These are phyloP conservation scores for Mallotus japonicus DNA, from an alignment of 441 rosid genomes.

Conservation along the genomic window DNA sequence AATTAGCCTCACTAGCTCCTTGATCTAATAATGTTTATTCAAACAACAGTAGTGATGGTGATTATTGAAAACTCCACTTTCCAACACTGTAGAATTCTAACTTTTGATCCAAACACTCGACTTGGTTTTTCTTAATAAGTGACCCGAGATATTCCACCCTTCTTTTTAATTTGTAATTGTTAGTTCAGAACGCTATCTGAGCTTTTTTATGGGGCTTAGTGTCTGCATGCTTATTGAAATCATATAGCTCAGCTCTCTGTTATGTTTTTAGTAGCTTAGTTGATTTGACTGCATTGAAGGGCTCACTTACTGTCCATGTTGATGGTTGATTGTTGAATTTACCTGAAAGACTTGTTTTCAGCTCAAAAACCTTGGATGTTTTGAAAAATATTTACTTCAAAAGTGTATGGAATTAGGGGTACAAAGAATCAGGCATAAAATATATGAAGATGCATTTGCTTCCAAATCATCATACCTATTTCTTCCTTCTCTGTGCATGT, in stretches of 20 bases:
- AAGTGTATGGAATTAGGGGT: not conserved
- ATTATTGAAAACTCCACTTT: not conserved
- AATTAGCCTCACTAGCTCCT: slow-evolving; percentile 20
- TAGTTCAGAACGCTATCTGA: not conserved
- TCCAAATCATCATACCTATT: not conserved
- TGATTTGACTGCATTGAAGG: not conserved
- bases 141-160: not conserved
- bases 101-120: slow-evolving; percentile 6
- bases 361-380: no score
- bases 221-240: not conserved
- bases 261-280: not conserved
- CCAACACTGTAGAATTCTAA: slow-evolving; percentile 12
- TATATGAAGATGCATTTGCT: slow-evolving; percentile 7
- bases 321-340: not conserved
- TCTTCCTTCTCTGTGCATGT: not conserved
- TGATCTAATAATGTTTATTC: not conserved
- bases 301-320: not conserved
- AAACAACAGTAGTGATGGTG: not conserved
- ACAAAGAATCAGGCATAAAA: not conserved
- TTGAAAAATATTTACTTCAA: not conserved
- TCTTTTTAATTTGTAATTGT: not conserved
- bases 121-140: not conserved
- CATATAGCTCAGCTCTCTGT: not conserved
- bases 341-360: not conserved
- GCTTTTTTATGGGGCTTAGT: not conserved